Evolutionary conservation across 2,329 filamentous ascomycete species (phyloP), one percentile per base, ranked within the genome.

Genomic region (Aureobasidium sp.): DNA sequence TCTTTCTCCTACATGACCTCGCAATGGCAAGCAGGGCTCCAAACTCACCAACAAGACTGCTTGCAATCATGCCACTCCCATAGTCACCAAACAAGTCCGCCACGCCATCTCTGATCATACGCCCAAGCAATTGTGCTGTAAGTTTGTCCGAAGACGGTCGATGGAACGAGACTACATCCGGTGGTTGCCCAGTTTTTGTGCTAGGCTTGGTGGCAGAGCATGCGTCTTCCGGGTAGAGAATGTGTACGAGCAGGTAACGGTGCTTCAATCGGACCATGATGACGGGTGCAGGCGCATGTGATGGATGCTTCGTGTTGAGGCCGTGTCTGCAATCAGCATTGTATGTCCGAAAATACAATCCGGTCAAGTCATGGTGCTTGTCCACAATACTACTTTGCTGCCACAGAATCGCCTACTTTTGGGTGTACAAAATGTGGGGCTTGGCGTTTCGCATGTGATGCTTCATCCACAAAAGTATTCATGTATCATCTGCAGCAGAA

Each of bases 251-350:
- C 16, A 98, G 80, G 69, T 98, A 98, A 63, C 93, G 85, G 70
- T 95, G 86, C 71, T 98, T 98, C 61, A 97, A 81, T 66, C 93
- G 88, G 56, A 98, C 93, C 93, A 98, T 96, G 44, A 38, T 71
- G 45, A 53, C 8, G 41, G 41, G 12, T 27, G 37, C 32, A 6
- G 34, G 47, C 48, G 37, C 48, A 7, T 41, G 48, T 32, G 21
- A n/a, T 25, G 14, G n/a, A 27, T 37, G 48, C 48, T 32, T 19
- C 2, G 19, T 7, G 24, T 32, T 29, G 34, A 21, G 10, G 16
- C 24, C 7, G 35, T 14, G 25, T 14, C 32, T 35, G 24, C 27
- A 21, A 41, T 34, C 27, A 14, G 37, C 48, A 51, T 51, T 16
- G 35, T 44, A 44, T 21, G 22, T 29, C 27, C 27, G 7, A 45